Conservation (phyloP, 495 filamentous ascomycete species). For the Xylaria scruposa region DNA sequence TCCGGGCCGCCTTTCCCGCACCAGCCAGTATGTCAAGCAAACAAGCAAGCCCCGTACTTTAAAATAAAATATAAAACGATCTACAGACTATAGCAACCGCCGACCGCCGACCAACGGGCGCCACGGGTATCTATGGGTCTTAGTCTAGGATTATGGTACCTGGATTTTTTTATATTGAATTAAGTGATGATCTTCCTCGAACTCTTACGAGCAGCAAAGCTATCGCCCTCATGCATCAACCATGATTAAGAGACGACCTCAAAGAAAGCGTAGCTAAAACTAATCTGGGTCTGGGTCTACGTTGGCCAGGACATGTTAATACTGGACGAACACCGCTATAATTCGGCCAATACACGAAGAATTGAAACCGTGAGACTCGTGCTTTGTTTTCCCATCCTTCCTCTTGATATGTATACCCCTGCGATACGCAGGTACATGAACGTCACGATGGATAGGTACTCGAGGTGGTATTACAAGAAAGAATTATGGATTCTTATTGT, state of each 20-base stretch:
- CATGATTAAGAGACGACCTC: not conserved
- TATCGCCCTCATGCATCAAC: not conserved
- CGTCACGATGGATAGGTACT: not conserved
- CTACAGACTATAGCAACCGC: slow-evolving; percentile 24
- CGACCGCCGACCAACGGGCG: slow-evolving; percentile 12
- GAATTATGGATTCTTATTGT: not conserved
- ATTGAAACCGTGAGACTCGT: slow-evolving; percentile 8
- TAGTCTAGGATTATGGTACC: slow-evolving; percentile 15
- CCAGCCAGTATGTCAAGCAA: not conserved
- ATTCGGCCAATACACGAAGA: slow-evolving; percentile 3
- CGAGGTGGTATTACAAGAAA: not conserved
- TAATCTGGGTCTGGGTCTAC: not conserved
- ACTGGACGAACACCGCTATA: not conserved
- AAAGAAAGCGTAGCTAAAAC: not conserved
- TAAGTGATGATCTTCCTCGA: slow-evolving; percentile 12
- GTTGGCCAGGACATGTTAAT: not conserved
- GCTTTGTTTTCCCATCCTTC: not conserved
- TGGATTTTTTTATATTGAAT: not conserved
- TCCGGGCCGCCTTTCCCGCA: slow-evolving; percentile 25
- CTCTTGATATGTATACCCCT: not conserved
- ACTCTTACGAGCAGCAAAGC: not conserved
- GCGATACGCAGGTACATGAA: slow-evolving; percentile 9
- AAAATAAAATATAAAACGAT: slow-evolving; percentile 11
- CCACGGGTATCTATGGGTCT: slow-evolving; percentile 25
- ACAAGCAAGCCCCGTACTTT: slow-evolving; percentile 16